These are phyloP conservation scores for Solanum microdontum DNA, from an alignment of 257 asterid species.

Conservation along the genomic window DNA sequence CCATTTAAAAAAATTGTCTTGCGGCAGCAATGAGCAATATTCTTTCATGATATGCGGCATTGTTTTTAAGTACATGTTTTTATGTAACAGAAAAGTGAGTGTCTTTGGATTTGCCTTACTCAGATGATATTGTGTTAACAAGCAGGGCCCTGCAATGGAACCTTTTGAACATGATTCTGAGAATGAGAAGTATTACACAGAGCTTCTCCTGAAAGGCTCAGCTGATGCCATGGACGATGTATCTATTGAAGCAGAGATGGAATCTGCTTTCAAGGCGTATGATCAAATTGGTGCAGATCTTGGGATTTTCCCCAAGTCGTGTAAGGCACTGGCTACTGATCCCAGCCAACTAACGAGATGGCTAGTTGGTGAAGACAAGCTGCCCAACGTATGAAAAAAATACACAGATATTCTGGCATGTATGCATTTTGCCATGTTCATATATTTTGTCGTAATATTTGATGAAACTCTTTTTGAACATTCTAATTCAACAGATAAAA, in stretches of 20 bases:
- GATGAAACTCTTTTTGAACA: background rate
- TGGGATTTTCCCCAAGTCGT: conserved; percentile 78
- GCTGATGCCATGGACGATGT: conserved; percentile 50
- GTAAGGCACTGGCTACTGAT: conserved; percentile 55
- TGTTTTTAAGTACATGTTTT: background rate
- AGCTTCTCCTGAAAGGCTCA: conserved; percentile 41
- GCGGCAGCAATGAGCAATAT: background rate
- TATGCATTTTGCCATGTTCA: background rate
- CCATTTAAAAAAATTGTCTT: background rate
- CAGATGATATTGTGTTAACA: background rate
- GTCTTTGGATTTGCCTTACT: background rate
- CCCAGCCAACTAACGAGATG: conserved; percentile 93
- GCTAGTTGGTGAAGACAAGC: conserved; percentile 77
- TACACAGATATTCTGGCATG: background rate
- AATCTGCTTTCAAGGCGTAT: conserved; percentile 45
- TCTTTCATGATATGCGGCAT: background rate
- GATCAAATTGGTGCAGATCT: conserved; percentile 55
- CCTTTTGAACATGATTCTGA: conserved; percentile 61
- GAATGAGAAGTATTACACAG: conserved; percentile 65
- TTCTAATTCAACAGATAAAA: background rate
- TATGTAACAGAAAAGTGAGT: background rate
- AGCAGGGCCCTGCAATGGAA: conserved; percentile 80
- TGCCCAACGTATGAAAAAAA: conserved; percentile 17
- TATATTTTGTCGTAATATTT: background rate
- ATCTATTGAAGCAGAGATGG: conserved; percentile 65